These are phyloP conservation scores for Epichloe bromicola DNA, from an alignment of 2,329 filamentous ascomycete species.

Conservation along the genomic window DNA sequence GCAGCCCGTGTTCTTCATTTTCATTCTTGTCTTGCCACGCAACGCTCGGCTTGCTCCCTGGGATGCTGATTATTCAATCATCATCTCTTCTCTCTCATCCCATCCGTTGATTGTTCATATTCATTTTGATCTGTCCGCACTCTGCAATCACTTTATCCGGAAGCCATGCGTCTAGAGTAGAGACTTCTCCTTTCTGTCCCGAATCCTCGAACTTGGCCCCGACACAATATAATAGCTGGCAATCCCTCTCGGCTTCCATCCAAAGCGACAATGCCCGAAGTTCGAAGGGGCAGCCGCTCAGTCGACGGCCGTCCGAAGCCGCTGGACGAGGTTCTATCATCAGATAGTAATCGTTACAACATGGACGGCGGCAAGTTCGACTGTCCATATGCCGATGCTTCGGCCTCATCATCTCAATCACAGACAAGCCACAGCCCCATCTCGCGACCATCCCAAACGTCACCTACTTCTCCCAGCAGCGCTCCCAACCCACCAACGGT, in stretches of 20 bases:
- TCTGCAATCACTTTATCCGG: too few relatives aligned
- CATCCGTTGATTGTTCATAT: too few relatives aligned
- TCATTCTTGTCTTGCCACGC: too few relatives aligned
- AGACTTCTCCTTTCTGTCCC: too few relatives aligned
- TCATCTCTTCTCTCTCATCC: too few relatives aligned
- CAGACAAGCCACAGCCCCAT: not conserved
- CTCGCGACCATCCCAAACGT: not conserved
- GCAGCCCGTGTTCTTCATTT: too few relatives aligned
- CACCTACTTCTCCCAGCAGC: not conserved
- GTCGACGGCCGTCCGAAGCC: slow-evolving; percentile 8
- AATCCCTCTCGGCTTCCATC: not conserved
- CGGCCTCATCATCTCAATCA: not conserved
- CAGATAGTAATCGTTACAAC: not conserved
- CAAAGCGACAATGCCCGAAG: slow-evolving; percentile 16
- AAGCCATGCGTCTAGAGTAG: too few relatives aligned
- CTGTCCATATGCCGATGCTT: not conserved
- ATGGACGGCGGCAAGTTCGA: not conserved
- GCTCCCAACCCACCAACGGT: not conserved
- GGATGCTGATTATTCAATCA: too few relatives aligned
- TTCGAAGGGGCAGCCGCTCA: slow-evolving; percentile 15
- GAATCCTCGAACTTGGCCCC: too few relatives aligned
- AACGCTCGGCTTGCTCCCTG: too few relatives aligned
- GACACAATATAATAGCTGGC: too few relatives aligned
- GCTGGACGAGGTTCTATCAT: not conserved
- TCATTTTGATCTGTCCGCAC: too few relatives aligned